These are phyloP conservation scores for Ophiosphaerella narmari DNA, from an alignment of 2,329 filamentous ascomycete species.

Conservation along the genomic window DNA sequence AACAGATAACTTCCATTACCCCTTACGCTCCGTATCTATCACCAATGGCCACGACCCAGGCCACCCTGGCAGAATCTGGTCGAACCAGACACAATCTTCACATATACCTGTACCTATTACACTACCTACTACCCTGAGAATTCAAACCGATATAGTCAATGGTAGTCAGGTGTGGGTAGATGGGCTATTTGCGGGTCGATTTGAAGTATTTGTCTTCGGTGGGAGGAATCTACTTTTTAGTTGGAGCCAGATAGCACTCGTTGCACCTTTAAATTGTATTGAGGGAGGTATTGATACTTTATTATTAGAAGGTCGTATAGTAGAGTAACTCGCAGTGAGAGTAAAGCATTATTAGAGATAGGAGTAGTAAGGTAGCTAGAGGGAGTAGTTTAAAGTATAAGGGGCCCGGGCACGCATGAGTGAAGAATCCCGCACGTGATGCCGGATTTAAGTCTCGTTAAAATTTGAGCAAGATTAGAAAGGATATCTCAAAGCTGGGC, in stretches of 20 bases:
- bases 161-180: conserved; percentile 58
- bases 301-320: conserved; percentile 8
- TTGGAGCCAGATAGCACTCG: conserved; percentile 63
- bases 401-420: too few relatives aligned
- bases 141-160: conserved; percentile 52
- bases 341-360: background rate
- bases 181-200: conserved; percentile 53
- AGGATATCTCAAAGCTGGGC: too few relatives aligned
- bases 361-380: background rate
- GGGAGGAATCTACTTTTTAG: conserved; percentile 58
- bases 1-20: conserved; percentile 50
- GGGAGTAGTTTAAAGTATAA: too few relatives aligned
- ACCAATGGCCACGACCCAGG: conserved; percentile 53
- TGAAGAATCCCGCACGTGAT: too few relatives aligned
- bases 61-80: conserved; percentile 59
- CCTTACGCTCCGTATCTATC: conserved; percentile 53
- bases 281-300: conserved; percentile 33
- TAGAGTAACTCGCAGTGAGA: too few relatives aligned
- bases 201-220: conserved; percentile 61
- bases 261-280: conserved; percentile 52
- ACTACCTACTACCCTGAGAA: conserved; percentile 43
- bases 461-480: too few relatives aligned
- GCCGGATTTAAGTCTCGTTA: too few relatives aligned
- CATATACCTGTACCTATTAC: conserved; percentile 50
- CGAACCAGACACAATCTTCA: conserved; percentile 53